Evolutionary conservation across 306 rosid species (phyloP).

Genomic region (Morella rubra): DNA sequence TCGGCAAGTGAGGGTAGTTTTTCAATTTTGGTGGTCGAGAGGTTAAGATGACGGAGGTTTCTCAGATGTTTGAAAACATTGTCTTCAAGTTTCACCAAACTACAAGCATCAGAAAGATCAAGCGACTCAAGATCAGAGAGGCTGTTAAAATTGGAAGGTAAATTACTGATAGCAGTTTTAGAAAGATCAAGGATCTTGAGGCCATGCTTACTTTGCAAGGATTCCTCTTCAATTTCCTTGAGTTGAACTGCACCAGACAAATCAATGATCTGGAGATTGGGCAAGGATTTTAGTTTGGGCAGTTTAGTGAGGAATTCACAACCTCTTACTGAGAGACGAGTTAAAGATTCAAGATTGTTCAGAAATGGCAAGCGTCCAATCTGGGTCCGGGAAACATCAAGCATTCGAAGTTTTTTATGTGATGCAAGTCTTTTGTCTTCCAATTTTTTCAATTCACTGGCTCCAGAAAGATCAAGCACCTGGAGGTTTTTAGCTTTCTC

Average conservation of each 20-base stretch:
- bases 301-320: conserved; percentile 18
- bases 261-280: conserved; percentile 31
- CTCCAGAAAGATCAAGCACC: conserved; percentile 44
- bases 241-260: conserved; percentile 19
- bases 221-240: conserved; percentile 22
- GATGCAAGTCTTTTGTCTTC: conserved; percentile 2
- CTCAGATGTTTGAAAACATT: conserved; percentile 14
- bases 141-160: conserved; percentile 15
- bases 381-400: conserved; percentile 34
- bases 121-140: conserved; percentile 28
- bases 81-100: conserved; percentile 16
- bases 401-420: conserved; percentile 14
- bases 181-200: conserved; percentile 38
- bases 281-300: conserved; percentile 11
- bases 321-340: conserved; percentile 16
- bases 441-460: conserved; percentile 18
- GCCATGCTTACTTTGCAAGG: not conserved
- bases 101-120: conserved; percentile 22
- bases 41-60: conserved; percentile 28
- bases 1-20: too few species aligned
- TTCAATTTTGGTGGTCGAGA: too few species aligned
- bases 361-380: conserved; percentile 28
- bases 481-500: conserved; percentile 4
- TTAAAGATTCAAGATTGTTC: conserved; percentile 14
- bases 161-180: not conserved